Evolutionary conservation across 352 stramenopile genomes (phyloP).

Genomic region (Pythium vanterpoolii): DNA sequence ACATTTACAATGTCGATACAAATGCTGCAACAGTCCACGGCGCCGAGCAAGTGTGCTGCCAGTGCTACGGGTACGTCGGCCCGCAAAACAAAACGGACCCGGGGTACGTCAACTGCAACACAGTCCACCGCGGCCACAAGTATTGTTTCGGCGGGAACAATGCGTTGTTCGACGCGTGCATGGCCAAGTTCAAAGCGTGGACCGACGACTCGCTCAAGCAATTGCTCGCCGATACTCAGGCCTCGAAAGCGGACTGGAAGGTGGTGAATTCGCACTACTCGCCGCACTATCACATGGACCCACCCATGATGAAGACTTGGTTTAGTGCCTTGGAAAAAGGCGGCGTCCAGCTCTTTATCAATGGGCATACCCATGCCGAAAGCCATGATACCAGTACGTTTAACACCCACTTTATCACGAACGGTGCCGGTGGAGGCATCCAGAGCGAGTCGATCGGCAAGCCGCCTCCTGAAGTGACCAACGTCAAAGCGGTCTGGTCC

Average conservation of each 20-base stretch:
- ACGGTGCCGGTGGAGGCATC: conserved; percentile 37
- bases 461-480: conserved; percentile 19
- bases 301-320: conserved; percentile 57
- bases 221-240: conserved; percentile 40
- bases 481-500: conserved; percentile 24
- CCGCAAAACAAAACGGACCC: conserved; percentile 20
- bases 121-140: conserved; percentile 42
- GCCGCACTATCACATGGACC: conserved; percentile 68
- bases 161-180: conserved; percentile 55
- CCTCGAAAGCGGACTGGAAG: conserved; percentile 78
- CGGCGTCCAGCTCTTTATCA: conserved; percentile 63
- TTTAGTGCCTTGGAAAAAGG: conserved; percentile 44
- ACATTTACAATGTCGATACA: conserved; percentile 76
- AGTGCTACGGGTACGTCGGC: conserved; percentile 76
- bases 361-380: conserved; percentile 75
- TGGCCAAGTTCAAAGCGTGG: conserved; percentile 62
- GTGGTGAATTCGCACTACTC: conserved; percentile 86
- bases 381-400: conserved; percentile 53
- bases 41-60: conserved; percentile 72
- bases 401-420: conserved; percentile 38
- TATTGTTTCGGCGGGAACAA: conserved; percentile 54
- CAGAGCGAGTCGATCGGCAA: conserved; percentile 28
- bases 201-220: conserved; percentile 67
- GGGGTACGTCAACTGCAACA: conserved; percentile 37
- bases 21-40: conserved; percentile 64